Base-by-base conservation (phyloP, 345 rosid genomes). In the Corchorus olitorius region DNA sequence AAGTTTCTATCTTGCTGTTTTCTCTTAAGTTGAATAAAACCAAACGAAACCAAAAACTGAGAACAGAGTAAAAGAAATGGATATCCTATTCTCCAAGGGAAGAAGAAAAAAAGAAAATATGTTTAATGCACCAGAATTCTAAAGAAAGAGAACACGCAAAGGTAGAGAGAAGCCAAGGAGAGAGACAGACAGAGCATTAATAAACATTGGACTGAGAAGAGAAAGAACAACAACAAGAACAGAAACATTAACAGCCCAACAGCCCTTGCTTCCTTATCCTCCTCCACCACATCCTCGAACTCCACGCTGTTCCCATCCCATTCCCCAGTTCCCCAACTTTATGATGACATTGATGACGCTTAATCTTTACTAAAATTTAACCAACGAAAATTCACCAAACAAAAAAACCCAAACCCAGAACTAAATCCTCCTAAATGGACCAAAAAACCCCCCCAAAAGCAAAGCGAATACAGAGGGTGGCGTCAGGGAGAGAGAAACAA, bases 171-270 rank as follows among this genome's bases (percentile, higher is more conserved):
- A 19, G 64, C 72, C 73, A 81, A 41, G 14, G 41, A 78, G 72
- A 81, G 83, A 78, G 85, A 39, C 5, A 3, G 43, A 39, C 1
- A 3, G 43, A 39, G 43, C 86, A 80, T 81, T 77, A 78, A 85
- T 75, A 79, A 81, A 80, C 79, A 78, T 61, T 76, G 82, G 77
- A 84, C 80, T 50, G 78, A 78, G 84, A 84, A 87, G 80, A 50
- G 79, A 62, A 65, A 84, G 87, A 79, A 50, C 81, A 62, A 65
- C 64, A 71, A 80, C 75, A 62, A 56, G 6, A 65, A 37, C 13
- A 63, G 34, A 27, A 41, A 8, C 19, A 49, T 10, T 19, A 58
- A 39, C 43, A 39, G 43, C 74, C 63, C 77, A 82, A 84, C 84
- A 79, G 74, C 79, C 70, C 74, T 70, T 81, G 81, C 83, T 81